Evolutionary conservation across 441 rosid genomes (phyloP).

Genomic region (Pelargonium fulgidum): DNA sequence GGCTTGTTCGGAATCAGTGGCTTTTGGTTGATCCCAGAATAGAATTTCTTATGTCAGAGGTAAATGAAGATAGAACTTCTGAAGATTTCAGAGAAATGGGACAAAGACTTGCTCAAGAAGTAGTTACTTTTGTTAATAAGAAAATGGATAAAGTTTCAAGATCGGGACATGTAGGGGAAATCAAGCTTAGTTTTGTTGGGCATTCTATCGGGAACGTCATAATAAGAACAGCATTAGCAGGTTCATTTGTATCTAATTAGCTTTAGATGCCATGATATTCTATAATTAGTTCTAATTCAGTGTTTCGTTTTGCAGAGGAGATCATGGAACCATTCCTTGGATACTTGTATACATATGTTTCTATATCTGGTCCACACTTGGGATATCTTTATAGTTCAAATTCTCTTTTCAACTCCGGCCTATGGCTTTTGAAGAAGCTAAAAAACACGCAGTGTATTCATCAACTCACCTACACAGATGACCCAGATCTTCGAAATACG

Average conservation of each 20-base stretch:
- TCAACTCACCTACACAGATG: slow-evolving; percentile 92
- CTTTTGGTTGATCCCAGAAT: slow-evolving; percentile 82
- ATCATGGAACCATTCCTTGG: slow-evolving; percentile 73
- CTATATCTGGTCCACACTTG: slow-evolving; percentile 87
- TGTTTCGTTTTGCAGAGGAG: slow-evolving; percentile 43
- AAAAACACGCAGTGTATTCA: slow-evolving; percentile 86
- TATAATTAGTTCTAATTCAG: slow-evolving; percentile 10
- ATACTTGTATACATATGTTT: slow-evolving; percentile 61
- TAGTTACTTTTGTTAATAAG: slow-evolving; percentile 59
- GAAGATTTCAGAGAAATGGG: slow-evolving; percentile 97
- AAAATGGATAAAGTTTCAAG: slow-evolving; percentile 69
- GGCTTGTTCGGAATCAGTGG: slow-evolving; percentile 94
- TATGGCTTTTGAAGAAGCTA: slow-evolving; percentile 86
- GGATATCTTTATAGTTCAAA: slow-evolving; percentile 92
- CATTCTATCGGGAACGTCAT: slow-evolving; percentile 93
- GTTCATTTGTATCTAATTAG: slow-evolving; percentile 29
- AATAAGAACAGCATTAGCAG: slow-evolving; percentile 75
- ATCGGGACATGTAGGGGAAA: slow-evolving; percentile 43
- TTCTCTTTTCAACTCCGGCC: slow-evolving; percentile 83
- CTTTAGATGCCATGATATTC: slow-evolving; percentile 15
- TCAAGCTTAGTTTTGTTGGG: slow-evolving; percentile 89
- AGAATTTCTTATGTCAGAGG: slow-evolving; percentile 91
- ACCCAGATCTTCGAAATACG: slow-evolving; percentile 62
- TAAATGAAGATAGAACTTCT: slow-evolving; percentile 74
- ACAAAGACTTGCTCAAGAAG: slow-evolving; percentile 77